Evolutionary conservation across 495 filamentous ascomycete species (phyloP).

Genomic region (Halenospora varia): DNA sequence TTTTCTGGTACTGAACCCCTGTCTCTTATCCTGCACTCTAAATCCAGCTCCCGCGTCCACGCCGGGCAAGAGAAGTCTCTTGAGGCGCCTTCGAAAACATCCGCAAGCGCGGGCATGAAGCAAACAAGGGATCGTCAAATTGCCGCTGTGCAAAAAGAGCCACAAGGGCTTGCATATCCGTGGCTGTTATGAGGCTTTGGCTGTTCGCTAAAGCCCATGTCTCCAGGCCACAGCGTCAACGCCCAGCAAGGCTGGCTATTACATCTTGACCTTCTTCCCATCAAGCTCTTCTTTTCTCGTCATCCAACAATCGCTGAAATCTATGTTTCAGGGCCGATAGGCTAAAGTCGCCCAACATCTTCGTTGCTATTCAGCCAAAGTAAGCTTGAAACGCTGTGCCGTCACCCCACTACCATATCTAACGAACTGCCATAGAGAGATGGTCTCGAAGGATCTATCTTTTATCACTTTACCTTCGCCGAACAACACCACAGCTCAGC

Average conservation of each 20-base stretch:
- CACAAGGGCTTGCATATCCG: background rate
- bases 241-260: background rate
- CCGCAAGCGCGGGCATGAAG: background rate
- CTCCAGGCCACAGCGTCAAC: slow-evolving; percentile 1
- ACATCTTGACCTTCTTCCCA: background rate
- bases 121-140: no score
- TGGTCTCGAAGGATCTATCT: slow-evolving; percentile 7
- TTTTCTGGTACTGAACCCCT: background rate
- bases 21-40: background rate
- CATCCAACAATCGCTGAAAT: background rate
- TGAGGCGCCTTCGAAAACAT: background rate
- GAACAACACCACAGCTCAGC: background rate
- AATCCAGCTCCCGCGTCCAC: background rate
- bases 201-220: background rate
- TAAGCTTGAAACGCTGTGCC: slow-evolving; percentile 6
- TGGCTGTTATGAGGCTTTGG: background rate
- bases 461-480: background rate
- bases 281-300: background rate
- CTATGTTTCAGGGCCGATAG: background rate
- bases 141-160: no score
- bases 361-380: slow-evolving; percentile 8
- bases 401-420: background rate
- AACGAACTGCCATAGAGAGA: slow-evolving; percentile 1
- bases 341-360: background rate
- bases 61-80: background rate